phyloP scores from a whole-genome alignment of 345 rosid species.

The Bretschneidera sinensis region DNA sequence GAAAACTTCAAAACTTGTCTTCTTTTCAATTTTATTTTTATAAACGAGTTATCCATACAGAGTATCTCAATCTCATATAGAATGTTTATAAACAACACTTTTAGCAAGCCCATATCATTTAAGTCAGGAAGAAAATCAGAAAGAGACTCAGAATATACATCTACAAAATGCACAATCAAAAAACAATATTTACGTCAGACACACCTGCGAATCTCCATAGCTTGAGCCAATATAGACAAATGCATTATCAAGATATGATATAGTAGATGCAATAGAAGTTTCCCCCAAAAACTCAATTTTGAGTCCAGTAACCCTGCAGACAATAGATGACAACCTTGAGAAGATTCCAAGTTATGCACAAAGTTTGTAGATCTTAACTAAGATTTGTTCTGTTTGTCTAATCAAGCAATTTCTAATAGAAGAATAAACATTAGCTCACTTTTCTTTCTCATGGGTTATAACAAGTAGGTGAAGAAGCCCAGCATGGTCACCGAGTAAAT shows the following conservation, averaged over 20 bases:
- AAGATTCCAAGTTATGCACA: conserved; percentile 10
- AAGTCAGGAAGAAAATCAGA: too few relatives aligned
- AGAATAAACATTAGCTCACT: conserved; percentile 37
- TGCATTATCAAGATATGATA: conserved; percentile 91
- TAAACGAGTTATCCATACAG: too few relatives aligned
- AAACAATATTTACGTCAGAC: not conserved
- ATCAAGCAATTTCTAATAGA: not conserved
- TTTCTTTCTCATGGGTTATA: conserved; percentile 85
- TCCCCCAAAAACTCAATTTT: conserved; percentile 96
- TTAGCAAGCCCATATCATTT: too few relatives aligned
- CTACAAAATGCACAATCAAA: not conserved
- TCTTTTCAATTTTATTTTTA: too few relatives aligned
- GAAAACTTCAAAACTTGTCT: too few relatives aligned
- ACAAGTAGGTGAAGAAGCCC: conserved; percentile 88
- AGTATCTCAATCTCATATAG: too few relatives aligned
- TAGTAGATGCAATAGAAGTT: conserved; percentile 88
- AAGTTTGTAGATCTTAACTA: not conserved
- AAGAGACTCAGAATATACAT: not conserved
- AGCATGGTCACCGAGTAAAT: conserved; percentile 90
- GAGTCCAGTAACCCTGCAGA: conserved; percentile 82
- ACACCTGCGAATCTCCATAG: conserved; percentile 95
- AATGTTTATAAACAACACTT: too few relatives aligned
- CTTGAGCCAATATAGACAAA: conserved; percentile 85
- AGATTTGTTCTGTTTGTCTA: not conserved
- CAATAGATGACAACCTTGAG: conserved; percentile 8